Evolutionary conservation across 768 basidiomycete genomes (phyloP), one percentile per base, ranked within the genome.

Genomic region (Boletales sp.): DNA sequence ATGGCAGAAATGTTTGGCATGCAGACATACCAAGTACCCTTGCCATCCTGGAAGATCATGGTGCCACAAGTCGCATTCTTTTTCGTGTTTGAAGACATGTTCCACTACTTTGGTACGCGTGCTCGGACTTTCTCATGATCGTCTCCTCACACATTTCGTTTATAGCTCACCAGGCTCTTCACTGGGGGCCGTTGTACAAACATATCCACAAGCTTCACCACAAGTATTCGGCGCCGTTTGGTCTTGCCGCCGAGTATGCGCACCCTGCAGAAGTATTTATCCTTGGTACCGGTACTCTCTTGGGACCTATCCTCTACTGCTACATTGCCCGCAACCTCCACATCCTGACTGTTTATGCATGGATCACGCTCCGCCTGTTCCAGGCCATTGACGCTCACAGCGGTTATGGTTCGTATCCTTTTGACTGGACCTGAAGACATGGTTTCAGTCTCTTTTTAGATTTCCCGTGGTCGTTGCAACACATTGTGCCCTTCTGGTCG

Each of bases 331-430:
- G 72, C 38, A 68, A 72, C 48, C 76, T 98, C 41, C 97, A 99
- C 74, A 91, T 99, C 61, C 59, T 94, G 61, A 90, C 94, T 12
- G 86, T 98, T 60, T 97, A 94, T 72, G 57, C 90, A 55, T 98
- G 95, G 94, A 90, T 98, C 63, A 83, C 83, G 9, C 81, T 95
- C 44, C 83, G 94, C 32, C 82, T 99, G 32, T 97, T 93, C 84
- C 97, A 99, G 64, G 94, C 95, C 34, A 83, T 99, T 57, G 97
- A 99, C 56, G 86, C 95, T 5, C 97, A 99, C 80, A 91, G 87
- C 43, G 95, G 95, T 41, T 97, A 97, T 68, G 93, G 89, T 90
- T 45, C 1, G 80, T 74, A 2, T 35, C 8, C 42, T 38, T 38
- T n/a, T 19, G 42, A 32, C 41, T 45, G 18, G 36, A 30, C 43